Percentiles rank a stretch among this genome's conserved stretches.
These are phyloP conservation scores for Afroboletus lepidellus DNA, from an alignment of 1,284 basidiomycete species.

Conservation along the genomic window DNA sequence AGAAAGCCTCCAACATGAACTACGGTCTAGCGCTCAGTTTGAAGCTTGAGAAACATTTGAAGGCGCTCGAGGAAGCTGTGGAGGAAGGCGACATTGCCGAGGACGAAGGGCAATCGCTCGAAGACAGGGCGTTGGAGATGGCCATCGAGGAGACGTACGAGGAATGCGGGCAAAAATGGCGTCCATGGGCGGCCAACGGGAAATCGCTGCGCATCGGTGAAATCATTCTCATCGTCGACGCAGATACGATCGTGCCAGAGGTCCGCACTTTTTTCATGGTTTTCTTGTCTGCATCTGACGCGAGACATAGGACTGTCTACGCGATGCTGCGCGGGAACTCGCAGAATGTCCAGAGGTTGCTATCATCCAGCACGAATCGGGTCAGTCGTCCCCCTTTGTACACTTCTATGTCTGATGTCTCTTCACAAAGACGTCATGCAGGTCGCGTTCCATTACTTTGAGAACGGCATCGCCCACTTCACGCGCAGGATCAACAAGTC, in stretches of 20 bases:
- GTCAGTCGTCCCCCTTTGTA: constrained; percentile 30
- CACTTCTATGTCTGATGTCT: constrained; percentile 25
- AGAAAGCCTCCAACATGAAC: constrained; percentile 91
- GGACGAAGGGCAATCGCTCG: constrained; percentile 41
- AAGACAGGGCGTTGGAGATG: constrained; percentile 61
- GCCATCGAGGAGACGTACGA: constrained; percentile 68
- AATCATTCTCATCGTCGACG: constrained; percentile 71
- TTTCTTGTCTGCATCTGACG: constrained; percentile 47
- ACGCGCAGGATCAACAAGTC: constrained; percentile 75
- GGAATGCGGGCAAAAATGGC: constrained; percentile 51
- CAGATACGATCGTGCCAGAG: constrained; percentile 80
- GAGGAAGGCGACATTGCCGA: constrained; percentile 35
- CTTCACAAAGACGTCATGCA: constrained; percentile 67
- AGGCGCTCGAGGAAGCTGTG: constrained; percentile 44
- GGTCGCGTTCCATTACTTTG: constrained; percentile 83
- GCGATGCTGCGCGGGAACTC: constrained; percentile 81
- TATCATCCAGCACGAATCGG: constrained; percentile 82
- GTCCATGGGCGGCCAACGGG: constrained; percentile 65
- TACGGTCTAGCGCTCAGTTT: constrained; percentile 74
- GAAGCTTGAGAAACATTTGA: constrained; percentile 74
- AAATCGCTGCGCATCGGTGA: constrained; percentile 60
- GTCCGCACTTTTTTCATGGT: background rate
- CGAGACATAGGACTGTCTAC: constrained; percentile 73
- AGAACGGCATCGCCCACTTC: constrained; percentile 84
- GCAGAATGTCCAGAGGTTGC: constrained; percentile 68